Evolutionary conservation across 169 alveolate genomes (phyloP), one percentile per base, ranked within the genome.

Genomic region (Plasmodium inui): DNA sequence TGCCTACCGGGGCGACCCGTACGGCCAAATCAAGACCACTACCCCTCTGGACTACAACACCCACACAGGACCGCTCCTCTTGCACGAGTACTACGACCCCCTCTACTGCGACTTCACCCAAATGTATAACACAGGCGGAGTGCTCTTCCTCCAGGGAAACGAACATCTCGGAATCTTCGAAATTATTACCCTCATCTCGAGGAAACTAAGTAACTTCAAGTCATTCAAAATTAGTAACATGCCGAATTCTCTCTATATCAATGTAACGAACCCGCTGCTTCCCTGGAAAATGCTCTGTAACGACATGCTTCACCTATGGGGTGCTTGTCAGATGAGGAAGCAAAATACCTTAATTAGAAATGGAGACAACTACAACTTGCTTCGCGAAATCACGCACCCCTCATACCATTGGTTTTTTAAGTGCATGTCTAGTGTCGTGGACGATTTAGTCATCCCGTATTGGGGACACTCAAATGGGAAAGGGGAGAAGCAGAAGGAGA

Each of bases 201-300:
- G 92, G n/a, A 72, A 41, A 0, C 93, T 95, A 84, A 85, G 92
- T 17, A 95, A 84, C 30, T 88, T 80, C 53, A 95, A 82, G 61
- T 71, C 88, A n/a, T 95, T 95, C 67, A 88, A 78, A 39, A 74
- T 95, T 26, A 92, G 96, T 57, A 95, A 95, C 78, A 95, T 95
- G 96, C 96, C 96, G 0, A 83, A 86, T 50, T 89, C 96, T 1
- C 88, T 95, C 5, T 95, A 89, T 67, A 95, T 95, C 3, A 95
- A 95, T 41, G 88, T 95, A 17, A 95, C 95, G 41, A 95, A 93
- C 12, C 94, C 96, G 7, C 86, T 95, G 26, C 67, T 95, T 10
- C 96, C 96, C 0, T 95, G 96, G 96, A 95, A 95, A 44, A 83
- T 88, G 37, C 83, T 95, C 53, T 95, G 96, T 76, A 95, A 95